These are phyloP conservation scores for Ceriops zippeliana DNA, from an alignment of 345 rosid species.

Conservation along the genomic window DNA sequence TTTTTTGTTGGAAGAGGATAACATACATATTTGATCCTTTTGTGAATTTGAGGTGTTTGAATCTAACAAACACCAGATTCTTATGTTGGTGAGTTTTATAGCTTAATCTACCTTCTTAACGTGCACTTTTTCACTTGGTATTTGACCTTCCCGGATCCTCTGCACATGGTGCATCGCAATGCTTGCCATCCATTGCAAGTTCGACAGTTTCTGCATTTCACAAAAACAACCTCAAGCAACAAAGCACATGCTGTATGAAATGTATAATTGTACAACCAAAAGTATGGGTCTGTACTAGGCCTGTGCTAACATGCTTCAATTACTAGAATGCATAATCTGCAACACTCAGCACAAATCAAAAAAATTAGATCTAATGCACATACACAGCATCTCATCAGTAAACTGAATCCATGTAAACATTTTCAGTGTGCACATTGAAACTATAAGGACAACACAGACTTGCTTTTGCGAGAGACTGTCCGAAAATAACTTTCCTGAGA, in stretches of 20 bases:
- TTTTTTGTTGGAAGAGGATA: not conserved
- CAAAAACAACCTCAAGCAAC: conserved; percentile 8
- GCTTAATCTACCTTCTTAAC: conserved; percentile 59
- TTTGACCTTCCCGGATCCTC: conserved; percentile 81
- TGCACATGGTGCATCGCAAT: conserved; percentile 81
- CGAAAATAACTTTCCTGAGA: not conserved
- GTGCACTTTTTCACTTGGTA: conserved; percentile 77
- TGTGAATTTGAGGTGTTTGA: not conserved
- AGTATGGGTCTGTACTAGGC: too few species aligned
- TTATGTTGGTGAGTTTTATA: conserved; percentile 9
- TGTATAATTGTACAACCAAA: not conserved
- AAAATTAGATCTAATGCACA: too few species aligned
- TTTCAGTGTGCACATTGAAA: not conserved
- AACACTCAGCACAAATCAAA: too few species aligned
- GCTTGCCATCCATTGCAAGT: conserved; percentile 94
- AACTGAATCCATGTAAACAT: too few species aligned
- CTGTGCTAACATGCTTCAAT: too few species aligned
- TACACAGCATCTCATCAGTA: too few species aligned
- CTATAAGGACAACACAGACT: not conserved
- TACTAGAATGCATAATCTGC: too few species aligned
- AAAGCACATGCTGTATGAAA: not conserved
- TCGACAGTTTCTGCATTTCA: conserved; percentile 58
- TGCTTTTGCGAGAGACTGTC: not conserved
- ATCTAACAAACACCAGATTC: not conserved
- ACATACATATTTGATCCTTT: not conserved